Evolutionary conservation across 441 rosid genomes (phyloP).

Genomic region (Dalechampia spathulata): DNA sequence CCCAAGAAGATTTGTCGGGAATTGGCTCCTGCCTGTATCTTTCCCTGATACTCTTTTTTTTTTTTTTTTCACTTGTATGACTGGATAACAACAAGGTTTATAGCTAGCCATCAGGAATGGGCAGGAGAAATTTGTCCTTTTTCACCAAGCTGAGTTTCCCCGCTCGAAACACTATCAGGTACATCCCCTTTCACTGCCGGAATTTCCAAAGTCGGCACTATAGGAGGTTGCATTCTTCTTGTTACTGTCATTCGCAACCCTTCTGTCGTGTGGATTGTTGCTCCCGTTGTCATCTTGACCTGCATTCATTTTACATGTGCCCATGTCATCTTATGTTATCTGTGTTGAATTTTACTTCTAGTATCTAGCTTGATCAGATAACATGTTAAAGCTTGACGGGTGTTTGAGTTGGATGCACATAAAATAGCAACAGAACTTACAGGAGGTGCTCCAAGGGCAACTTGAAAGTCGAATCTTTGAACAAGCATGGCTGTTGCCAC

Average conservation of each 20-base stretch:
- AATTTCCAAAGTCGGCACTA: constrained; percentile 37
- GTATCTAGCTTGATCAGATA: too few species aligned
- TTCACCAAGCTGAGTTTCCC: constrained; percentile 27
- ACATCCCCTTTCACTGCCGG: constrained; percentile 29
- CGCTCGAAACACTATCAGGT: constrained; percentile 15
- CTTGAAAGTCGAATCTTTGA: constrained; percentile 69
- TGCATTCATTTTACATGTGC: constrained; percentile 21
- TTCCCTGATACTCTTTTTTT: too few species aligned
- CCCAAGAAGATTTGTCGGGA: background rate
- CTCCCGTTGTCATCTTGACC: constrained; percentile 98
- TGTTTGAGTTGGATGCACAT: too few species aligned
- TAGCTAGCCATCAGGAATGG: constrained; percentile 27
- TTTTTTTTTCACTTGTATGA: too few species aligned
- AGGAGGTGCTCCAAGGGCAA: constrained; percentile 83
- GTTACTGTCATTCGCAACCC: constrained; percentile 74
- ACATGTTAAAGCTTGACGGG: too few species aligned
- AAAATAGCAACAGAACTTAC: constrained; percentile 31
- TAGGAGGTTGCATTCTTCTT: constrained; percentile 45
- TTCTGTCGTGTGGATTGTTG: constrained; percentile 93
- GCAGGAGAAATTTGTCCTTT: constrained; percentile 58
- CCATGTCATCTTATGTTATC: too few species aligned
- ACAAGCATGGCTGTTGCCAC: constrained; percentile 93
- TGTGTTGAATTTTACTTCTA: too few species aligned
- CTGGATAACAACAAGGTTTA: too few species aligned
- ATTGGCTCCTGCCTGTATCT: too few species aligned